Base-by-base conservation (phyloP, 495 filamentous ascomycete genomes). In the Neurospora sp. region DNA sequence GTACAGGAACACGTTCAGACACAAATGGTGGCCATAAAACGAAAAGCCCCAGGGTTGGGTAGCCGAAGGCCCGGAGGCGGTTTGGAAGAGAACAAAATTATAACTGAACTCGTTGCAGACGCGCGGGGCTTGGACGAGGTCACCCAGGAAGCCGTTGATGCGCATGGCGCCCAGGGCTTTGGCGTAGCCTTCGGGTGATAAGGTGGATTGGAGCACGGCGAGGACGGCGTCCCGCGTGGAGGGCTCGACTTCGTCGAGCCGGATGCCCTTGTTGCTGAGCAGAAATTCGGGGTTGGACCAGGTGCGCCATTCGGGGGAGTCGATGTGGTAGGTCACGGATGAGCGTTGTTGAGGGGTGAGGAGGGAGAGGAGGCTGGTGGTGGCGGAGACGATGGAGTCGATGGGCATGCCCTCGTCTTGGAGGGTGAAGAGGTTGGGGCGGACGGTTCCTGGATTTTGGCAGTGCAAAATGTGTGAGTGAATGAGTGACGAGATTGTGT, bases 261-360 rank as follows among this genome's bases (percentile, higher is more conserved):
- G 88, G 41, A 93, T 79, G 35, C 91, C 91, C 75, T 89, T 90
- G 83, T 87, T 76, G 74, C 82, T 82, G 42, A 92, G 78, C 0
- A 91, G 83, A 79, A 92, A 90, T 79, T 93, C 91, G 1, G 91
- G 91, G 80, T 93, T 93, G 4, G 90, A 92, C 91, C 91, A 93
- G 16, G 89, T 85, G 71, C 91, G 87, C 90, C 90, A 93, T 78
- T 92, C 89, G 40, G 88, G 88, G 14, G 89, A 89, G 84, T 92
- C 89, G 79, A 92, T 86, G 81, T 91, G 88, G 76, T 90, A 88
- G 73, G 75, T 74, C 3, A 89, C 79, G 2, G 79, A 76, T 71
- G 83, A 75, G 69, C 80, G 83, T 75, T 93, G 87, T 49, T 80
- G 79, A 3, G 84, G 80, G 37, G 83, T 81, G 5, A 91, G 80